phyloP scores from a whole-genome alignment of 2,329 filamentous ascomycete genomes.

The Calonectria hongkongensis region DNA sequence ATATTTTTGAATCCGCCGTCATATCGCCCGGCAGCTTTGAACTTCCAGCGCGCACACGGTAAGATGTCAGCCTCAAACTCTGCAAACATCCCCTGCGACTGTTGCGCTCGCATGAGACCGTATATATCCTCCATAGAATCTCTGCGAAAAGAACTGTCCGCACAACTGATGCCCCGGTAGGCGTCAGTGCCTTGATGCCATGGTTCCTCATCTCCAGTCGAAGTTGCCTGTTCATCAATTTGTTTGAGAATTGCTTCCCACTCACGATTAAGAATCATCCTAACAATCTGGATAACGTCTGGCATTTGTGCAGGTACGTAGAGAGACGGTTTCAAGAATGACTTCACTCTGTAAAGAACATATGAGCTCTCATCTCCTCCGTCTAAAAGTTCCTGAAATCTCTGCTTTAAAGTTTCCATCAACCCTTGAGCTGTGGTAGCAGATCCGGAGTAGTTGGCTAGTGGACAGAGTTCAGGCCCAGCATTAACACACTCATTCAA shows the following conservation, averaged over 20 bases:
- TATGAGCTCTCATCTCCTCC: neutral
- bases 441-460: neutral
- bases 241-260: neutral
- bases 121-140: neutral
- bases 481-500: neutral
- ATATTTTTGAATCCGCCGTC: neutral
- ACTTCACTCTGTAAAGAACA: neutral
- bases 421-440: neutral
- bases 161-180: neutral
- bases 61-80: neutral
- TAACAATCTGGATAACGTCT: neutral
- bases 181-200: neutral
- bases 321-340: neutral
- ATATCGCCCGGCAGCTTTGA: neutral
- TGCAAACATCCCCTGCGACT: neutral
- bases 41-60: neutral
- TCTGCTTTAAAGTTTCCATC: neutral
- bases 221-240: neutral
- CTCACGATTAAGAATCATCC: neutral
- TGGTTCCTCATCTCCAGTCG: neutral
- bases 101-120: neutral
- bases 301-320: neutral
- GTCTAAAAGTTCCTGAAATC: neutral
- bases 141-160: neutral
- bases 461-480: neutral